Conservation (phyloP, 257 asterid genomes). For the Thymus quinquecostatus region DNA sequence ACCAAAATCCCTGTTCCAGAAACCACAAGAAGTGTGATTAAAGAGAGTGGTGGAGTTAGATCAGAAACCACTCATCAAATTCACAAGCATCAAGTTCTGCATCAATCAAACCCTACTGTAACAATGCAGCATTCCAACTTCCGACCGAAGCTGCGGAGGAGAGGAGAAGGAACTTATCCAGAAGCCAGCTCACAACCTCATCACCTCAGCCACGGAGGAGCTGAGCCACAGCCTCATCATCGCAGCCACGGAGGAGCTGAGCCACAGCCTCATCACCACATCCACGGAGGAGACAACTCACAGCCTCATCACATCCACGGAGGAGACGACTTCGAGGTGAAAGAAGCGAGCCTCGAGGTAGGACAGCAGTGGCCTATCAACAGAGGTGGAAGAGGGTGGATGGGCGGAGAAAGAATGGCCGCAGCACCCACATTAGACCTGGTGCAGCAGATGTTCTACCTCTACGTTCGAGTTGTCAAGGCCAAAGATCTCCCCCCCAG, state of each 20-base stretch:
- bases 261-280: conserved; percentile 21
- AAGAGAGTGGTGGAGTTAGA: conserved; percentile 34
- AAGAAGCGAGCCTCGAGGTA: conserved; percentile 57
- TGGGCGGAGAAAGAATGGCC: conserved; percentile 54
- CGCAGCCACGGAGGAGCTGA: conserved; percentile 35
- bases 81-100: conserved; percentile 44
- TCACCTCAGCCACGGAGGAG: conserved; percentile 35
- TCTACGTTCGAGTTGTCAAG: conserved; percentile 70
- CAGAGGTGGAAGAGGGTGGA: conserved; percentile 48
- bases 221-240: conserved; percentile 25
- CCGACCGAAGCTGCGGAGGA: conserved; percentile 29
- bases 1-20: conserved; percentile 30
- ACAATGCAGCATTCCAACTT: conserved; percentile 52
- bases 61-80: conserved; percentile 41
- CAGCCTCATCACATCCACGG: conserved; percentile 22
- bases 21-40: neutral
- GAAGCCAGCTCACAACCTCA: conserved; percentile 36
- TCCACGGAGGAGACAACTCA: conserved; percentile 37
- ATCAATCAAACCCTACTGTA: conserved; percentile 39
- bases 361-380: conserved; percentile 54
- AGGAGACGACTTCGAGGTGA: conserved; percentile 65
- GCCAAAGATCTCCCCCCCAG: conserved; percentile 64
- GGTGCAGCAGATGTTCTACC: conserved; percentile 76
- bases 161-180: conserved; percentile 50
- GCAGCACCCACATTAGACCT: conserved; percentile 57